phyloP scores from a whole-genome alignment of 805 yeast species.

The Candida chilensis region DNA sequence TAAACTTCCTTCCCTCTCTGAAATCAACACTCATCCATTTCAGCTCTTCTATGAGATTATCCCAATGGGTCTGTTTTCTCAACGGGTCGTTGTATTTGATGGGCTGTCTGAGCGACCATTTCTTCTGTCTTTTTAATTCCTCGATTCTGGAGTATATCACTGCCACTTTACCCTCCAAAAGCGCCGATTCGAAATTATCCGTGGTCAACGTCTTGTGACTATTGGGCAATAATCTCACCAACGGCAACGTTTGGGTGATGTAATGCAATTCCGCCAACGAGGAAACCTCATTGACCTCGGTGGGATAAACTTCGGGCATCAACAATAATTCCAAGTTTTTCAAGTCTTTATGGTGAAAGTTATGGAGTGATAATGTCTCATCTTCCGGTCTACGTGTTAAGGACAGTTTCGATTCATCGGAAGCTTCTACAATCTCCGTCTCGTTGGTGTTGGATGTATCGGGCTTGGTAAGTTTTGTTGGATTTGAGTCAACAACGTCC shows the following conservation, averaged over 20 bases:
- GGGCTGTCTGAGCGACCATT: constrained; percentile 91
- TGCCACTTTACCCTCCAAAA: constrained; percentile 85
- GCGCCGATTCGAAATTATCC: constrained; percentile 74
- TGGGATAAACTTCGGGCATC: constrained; percentile 31
- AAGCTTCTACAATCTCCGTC: too few relatives aligned
- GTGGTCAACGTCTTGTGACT: constrained; percentile 84
- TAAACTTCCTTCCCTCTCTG: constrained; percentile 60
- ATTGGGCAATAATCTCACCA: constrained; percentile 71
- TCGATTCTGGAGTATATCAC: constrained; percentile 88
- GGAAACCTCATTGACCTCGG: constrained; percentile 25
- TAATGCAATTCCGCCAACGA: constrained; percentile 83
- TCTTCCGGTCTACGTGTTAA: too few relatives aligned
- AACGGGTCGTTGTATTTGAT: constrained; percentile 63
- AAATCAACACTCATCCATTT: constrained; percentile 80
- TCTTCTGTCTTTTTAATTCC: constrained; percentile 76
- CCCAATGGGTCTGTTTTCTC: constrained; percentile 57
- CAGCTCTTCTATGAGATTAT: constrained; percentile 63
- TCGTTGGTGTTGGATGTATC: too few relatives aligned
- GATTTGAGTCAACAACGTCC: too few relatives aligned
- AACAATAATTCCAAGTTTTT: constrained; percentile 24
- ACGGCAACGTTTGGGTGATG: constrained; percentile 80
- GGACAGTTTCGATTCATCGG: too few relatives aligned
- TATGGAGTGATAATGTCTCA: too few relatives aligned
- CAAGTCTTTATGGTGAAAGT: constrained; percentile 15
- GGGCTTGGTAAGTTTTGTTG: too few relatives aligned